Base-by-base conservation (phyloP, 108 stramenopile species). In the Pseudonitzschia multiseries region DNA sequence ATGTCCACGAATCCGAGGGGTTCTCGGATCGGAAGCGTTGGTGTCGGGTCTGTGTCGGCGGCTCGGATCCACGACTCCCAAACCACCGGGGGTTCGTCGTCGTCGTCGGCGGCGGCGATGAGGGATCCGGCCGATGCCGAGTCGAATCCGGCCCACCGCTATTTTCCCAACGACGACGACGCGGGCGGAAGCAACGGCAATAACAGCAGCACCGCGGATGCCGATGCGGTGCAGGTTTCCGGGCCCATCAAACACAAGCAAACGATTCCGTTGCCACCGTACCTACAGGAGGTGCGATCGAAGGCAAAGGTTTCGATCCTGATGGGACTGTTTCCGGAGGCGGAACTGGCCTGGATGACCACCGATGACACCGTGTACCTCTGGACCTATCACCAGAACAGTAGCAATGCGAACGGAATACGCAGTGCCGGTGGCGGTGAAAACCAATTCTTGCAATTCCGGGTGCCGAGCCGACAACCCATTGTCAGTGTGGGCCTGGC, bases 281-380 rank as follows among this genome's bases (percentile, higher is more conserved):
- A 78, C 36, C 59, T 95, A 28, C 71, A 80, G 17, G 65, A 80
- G 17, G 78, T 81, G 50, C 68, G 84, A 15, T 60, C 76, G 48
- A 77, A 76, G 33, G 84, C 82, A 0, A 72, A 84, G 57, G 68
- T 79, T 10, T 77, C 84, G 6, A 76, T 69, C 3, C 78, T 91
- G n/a, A 98, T 98, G 98, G 98, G 98, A 24, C 57, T 99, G 31
- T 81, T 97, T 51, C 89, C 92, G 48, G 86, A 96, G 42, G 96
- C 92, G 10, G 66, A 91, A 71, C 77, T 97, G 61, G 98, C 88
- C 10, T 99, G 98, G 98, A 74, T 97, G 83, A 89, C 83, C 57
- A 81, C 93, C 42, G 98, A 99, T 73, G 88, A 94, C 56, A 83
- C 74, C 10, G 80, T 99, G 13, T 97, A 87, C 57, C 69, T 99